Percentiles rank a stretch among this genome's conserved stretches.
Conservation (phyloP, 1,284 basidiomycete species). For the Papiliotrema fonsecae region DNA sequence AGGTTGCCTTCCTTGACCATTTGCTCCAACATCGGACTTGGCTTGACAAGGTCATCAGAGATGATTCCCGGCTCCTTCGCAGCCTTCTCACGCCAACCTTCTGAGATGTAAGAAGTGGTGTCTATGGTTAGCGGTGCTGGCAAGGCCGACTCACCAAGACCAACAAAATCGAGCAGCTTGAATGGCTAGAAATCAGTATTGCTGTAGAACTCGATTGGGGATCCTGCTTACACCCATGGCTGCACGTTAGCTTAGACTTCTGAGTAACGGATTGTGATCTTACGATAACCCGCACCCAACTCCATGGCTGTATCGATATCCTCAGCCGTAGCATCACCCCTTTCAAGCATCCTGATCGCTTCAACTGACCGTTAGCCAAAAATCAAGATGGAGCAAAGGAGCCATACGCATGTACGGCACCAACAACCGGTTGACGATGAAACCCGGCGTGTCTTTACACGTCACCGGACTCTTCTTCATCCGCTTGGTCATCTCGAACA, state of each 20-base stretch:
- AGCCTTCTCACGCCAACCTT: conserved; percentile 54
- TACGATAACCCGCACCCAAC: conserved; percentile 54
- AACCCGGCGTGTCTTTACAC: conserved; percentile 56
- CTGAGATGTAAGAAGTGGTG: conserved; percentile 51
- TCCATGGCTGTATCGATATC: conserved; percentile 60
- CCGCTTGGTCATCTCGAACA: conserved; percentile 51
- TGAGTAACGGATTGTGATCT: conserved; percentile 12
- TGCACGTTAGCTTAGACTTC: conserved; percentile 7
- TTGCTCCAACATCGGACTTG: conserved; percentile 50
- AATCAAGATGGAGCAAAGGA: neutral
- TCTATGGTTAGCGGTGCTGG: conserved; percentile 22
- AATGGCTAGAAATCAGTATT: conserved; percentile 48
- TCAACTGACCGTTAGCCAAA: conserved; percentile 46
- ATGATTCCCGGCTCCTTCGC: conserved; percentile 43
- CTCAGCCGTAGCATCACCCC: conserved; percentile 55
- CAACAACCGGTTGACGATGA: conserved; percentile 55
- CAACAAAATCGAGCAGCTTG: conserved; percentile 56
- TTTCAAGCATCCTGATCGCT: conserved; percentile 56
- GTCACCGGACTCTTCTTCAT: conserved; percentile 56
- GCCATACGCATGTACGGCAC: conserved; percentile 53
- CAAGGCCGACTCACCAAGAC: conserved; percentile 48
- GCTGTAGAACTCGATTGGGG: neutral
- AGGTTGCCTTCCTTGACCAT: conserved; percentile 54
- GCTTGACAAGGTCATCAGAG: conserved; percentile 49
- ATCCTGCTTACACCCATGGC: conserved; percentile 45